Percentiles rank a stretch among this genome's conserved stretches.
phyloP scores from a whole-genome alignment of 108 stramenopile genomes.

The Skeletonema grethae region DNA sequence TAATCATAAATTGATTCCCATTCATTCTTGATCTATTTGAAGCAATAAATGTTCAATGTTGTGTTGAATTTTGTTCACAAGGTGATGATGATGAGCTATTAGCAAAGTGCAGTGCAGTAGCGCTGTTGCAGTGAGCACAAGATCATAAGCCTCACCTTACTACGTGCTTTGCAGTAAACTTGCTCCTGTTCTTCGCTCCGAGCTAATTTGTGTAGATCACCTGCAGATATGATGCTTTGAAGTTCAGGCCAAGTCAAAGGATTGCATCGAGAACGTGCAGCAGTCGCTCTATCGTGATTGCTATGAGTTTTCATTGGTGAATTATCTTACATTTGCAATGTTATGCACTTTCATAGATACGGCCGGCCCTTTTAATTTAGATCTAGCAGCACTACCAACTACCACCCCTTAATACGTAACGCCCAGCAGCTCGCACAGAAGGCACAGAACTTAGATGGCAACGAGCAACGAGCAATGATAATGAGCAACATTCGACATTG shows the following conservation, averaged over 20 bases:
- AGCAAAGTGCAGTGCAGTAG: not conserved
- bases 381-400: too few relatives aligned
- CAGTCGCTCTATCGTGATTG: constrained; percentile 6
- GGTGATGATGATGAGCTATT: too few relatives aligned
- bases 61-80: too few relatives aligned
- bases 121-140: not conserved
- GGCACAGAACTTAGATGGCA: too few relatives aligned
- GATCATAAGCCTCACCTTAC: not conserved
- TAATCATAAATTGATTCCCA: constrained; percentile 71
- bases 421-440: too few relatives aligned
- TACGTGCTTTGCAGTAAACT: constrained; percentile 36
- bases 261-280: constrained; percentile 15
- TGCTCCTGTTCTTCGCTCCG: constrained; percentile 55
- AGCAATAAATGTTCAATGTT: not conserved
- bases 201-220: constrained; percentile 42
- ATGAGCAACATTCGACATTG: too few relatives aligned
- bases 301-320: not conserved
- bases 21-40: constrained; percentile 38
- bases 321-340: too few relatives aligned
- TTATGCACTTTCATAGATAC: too few relatives aligned
- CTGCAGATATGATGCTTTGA: constrained; percentile 27
- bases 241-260: constrained; percentile 37
- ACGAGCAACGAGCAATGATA: too few relatives aligned
- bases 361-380: too few relatives aligned
- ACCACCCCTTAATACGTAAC: too few relatives aligned